A percentile compares a stretch with the other conserved stretches of the same genome.
phyloP scores from a whole-genome alignment of 2,329 filamentous ascomycete genomes.

The Ophiostoma ips region DNA sequence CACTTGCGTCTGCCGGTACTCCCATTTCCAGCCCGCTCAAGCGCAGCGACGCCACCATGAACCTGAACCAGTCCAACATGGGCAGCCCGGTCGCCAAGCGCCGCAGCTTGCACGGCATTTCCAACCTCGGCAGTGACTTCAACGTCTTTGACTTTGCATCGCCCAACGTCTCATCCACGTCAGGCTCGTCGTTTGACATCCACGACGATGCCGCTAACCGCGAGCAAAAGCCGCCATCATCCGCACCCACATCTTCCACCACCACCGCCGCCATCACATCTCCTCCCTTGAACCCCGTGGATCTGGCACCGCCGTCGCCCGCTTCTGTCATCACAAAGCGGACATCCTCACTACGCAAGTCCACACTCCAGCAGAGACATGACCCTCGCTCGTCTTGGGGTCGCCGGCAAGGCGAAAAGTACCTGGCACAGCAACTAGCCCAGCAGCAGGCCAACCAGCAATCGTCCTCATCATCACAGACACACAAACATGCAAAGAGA shows the following conservation, averaged over 20 bases:
- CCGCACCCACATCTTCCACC: neutral
- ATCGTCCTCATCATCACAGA: neutral
- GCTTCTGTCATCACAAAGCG: conserved; percentile 40
- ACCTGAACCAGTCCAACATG: conserved; percentile 61
- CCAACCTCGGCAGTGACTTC: conserved; percentile 48
- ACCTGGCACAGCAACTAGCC: conserved; percentile 33
- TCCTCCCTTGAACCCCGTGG: conserved; percentile 11
- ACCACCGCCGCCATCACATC: conserved; percentile 8
- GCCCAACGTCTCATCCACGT: conserved; percentile 23
- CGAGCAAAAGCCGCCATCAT: conserved; percentile 39
- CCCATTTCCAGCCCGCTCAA: conserved; percentile 72
- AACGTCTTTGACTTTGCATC: conserved; percentile 55
- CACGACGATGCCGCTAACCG: conserved; percentile 24
- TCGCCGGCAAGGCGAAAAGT: conserved; percentile 42
- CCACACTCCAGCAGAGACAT: conserved; percentile 74
- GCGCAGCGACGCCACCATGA: conserved; percentile 81
- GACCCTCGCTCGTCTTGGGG: conserved; percentile 53
- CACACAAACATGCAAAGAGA: conserved; percentile 4
- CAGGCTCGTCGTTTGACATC: conserved; percentile 32
- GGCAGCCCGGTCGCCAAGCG: conserved; percentile 85
- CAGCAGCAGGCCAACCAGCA: conserved; percentile 22
- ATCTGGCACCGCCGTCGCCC: conserved; percentile 22
- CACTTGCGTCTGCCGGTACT: no score
- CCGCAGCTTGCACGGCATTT: conserved; percentile 67
- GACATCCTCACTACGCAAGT: conserved; percentile 67